Base-by-base conservation (phyloP, 306 rosid genomes). In the Calophaca sinica region DNA sequence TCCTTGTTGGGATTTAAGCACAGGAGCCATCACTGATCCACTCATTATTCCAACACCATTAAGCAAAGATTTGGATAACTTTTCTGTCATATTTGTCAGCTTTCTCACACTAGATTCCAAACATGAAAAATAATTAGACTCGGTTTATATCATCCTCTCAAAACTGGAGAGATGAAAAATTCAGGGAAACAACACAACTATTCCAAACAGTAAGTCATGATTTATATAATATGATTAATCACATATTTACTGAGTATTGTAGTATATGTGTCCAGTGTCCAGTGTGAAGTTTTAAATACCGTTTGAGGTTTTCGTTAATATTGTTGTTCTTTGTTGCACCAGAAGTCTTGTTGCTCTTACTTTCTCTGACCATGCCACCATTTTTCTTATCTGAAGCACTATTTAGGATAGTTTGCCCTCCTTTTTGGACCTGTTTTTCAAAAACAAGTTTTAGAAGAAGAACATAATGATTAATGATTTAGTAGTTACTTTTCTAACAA, bases 1-100 rank as follows among this genome's bases (percentile, higher is more conserved):
- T 68, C 98, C 98, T 39, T 96, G 88, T 62, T 92, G 84, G 35
- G 98, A 94, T 31, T 80, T 90, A 5, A 92, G 69, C 35, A 86
- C 76, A 14, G 98, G 98, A n/a, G 73, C 77, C 89, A 92, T 87
- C 83, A 87, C 85, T 73, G 96, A 81, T 70, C 96, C 93, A 46
- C 94, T 88, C n/a, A 85, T 86, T 31, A 89, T 73, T 9, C 97
- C 97, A 70, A 94, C 94, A 60, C 97, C 94, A 72, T 87, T 42
- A 4, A 94, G 93, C 88, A 91, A 75, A 3, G 96, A 49, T 71
- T 94, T 94, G 81, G 94, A 89, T n/a, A 94, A 58, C 49, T 70
- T 82, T 55, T 92, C 97, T 51, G 98, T 94, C 96, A 85, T 89
- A 63, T 75, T 87, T 29, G 97, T 71, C 44, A 94, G 13, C 70